Percentiles rank a stretch among this genome's conserved stretches.
These are phyloP conservation scores for Neolecta irregularis DNA, from an alignment of 1,139 yeast genomes.

Conservation along the genomic window DNA sequence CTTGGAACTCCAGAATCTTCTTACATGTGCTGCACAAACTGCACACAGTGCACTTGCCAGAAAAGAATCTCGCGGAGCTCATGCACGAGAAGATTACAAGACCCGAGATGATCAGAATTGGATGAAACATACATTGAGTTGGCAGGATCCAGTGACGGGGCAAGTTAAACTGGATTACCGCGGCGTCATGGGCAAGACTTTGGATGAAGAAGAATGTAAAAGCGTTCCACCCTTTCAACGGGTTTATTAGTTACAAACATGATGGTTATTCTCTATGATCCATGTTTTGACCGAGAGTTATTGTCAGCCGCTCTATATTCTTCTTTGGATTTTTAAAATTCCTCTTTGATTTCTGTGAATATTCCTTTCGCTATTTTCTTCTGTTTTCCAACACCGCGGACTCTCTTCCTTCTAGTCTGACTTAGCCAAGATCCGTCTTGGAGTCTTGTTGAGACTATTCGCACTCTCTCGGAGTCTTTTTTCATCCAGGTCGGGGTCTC, in stretches of 20 bases:
- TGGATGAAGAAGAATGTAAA: conserved; percentile 86
- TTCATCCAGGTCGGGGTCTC: no score
- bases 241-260: conserved; percentile 9
- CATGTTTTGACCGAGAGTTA: neutral
- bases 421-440: no score
- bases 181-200: conserved; percentile 63
- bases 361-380: no score
- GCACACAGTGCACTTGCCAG: conserved; percentile 90
- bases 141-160: conserved; percentile 65
- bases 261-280: no score
- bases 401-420: no score
- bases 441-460: no score
- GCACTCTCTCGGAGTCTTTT: no score
- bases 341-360: no score
- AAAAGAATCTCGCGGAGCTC: conserved; percentile 98
- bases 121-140: conserved; percentile 96
- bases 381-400: no score
- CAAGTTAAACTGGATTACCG: conserved; percentile 70
- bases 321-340: neutral
- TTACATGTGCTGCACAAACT: conserved; percentile 95
- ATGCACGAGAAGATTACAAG: conserved; percentile 95
- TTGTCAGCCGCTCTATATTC: neutral
- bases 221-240: conserved; percentile 26
- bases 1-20: conserved; percentile 85
- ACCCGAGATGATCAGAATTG: conserved; percentile 89